Evolutionary conservation across 1,139 yeast species (phyloP), one percentile per base, ranked within the genome.

Genomic region (Saccharomyces uvarum): DNA sequence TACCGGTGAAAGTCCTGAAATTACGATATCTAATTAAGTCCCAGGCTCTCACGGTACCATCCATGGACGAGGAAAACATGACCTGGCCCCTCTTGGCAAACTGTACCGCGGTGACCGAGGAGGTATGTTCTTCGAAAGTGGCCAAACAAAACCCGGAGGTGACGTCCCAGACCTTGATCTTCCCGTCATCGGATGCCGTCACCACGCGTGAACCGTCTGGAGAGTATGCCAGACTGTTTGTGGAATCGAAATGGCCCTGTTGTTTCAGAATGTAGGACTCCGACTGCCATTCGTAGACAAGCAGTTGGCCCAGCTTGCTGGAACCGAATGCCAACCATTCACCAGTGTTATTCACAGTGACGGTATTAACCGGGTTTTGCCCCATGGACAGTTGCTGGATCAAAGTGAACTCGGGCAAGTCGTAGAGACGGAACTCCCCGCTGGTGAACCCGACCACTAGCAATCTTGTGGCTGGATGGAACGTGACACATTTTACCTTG

Each of bases 241-340:
- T 81, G 0, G 96, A 77, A 69, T 93, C 99, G 67, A 88, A 93
- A 72, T 93, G 99, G 11, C 99, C 97, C 71, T 95, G 99, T 69
- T 93, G 99, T 69, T 93, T 91, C 61, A 93, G 76, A 49, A 93
- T 86, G 68, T 93, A 93, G 0, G 97, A 88, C 70, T 93, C 99
- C 2, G 96, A 88, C 74, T 93, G 97, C 99, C 99, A 93, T 76
- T 93, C 99, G 76, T 96, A 93, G 0, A 93, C 99, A 57, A 93
- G 74, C 54, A 93, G 74, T 71, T 93, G 99, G n/a, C 99, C 99
- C 41, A 88, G 73, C 64, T 84, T 85, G 19, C 91, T 75, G 0
- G 97, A 90, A 4, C 99, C 99, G 71, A 93, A 88, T 0, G 97
- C 96, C 50, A 95, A 75, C 99, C 99, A 93, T 71, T 93, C 99